Base-by-base conservation (phyloP, 208 protist species). In the Porcisia hertigi region DNA sequence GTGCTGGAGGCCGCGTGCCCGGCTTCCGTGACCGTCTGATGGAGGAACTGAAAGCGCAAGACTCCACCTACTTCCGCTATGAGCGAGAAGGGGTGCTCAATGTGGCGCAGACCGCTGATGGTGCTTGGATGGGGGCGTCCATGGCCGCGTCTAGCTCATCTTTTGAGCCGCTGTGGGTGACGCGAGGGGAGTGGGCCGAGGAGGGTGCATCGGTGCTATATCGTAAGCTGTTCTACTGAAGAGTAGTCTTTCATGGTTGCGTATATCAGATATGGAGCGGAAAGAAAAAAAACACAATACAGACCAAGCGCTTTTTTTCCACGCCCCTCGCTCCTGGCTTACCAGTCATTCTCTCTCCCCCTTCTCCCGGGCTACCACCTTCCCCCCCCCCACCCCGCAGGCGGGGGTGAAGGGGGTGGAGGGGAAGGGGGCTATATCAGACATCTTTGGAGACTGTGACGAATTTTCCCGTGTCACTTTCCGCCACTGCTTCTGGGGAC, bases 141-240 rank as follows among this genome's bases (percentile, higher is more conserved):
- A 79, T 97, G 60, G 86, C 87, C 9, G 90, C 93, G 8, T 82
- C 86, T 9, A 94, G 88, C 77, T 93, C 91, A 1, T 86, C 91
- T 20, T 96, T 97, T 77, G 74, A 83, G 6, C 84, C 93, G 18
- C 65, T 97, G 47, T 97, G 93, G 92, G 82, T 97, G 39, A 94
- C 90, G 41, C 79, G 84, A 0, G 73, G 80, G 0, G 91, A 97
- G 75, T 87, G 89, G 81, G 83, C 84, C n/a, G 91, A 96, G 77
- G 85, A 93, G 67, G 93, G 93, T 8, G 73, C 76, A 23, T 88
- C 86, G 30, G 84, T 89, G 43, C 84, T 97, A 6, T 75, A 88
- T 65, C 83, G 93, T 23, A 97, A 95, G 65, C 80, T 97, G 12
- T 89, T 93, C 74, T 92, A 88, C 60, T 94, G 74, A 53, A 78